These are phyloP conservation scores for Metarhizium anisopliae DNA, from an alignment of 2,329 filamentous ascomycete genomes.

Conservation along the genomic window DNA sequence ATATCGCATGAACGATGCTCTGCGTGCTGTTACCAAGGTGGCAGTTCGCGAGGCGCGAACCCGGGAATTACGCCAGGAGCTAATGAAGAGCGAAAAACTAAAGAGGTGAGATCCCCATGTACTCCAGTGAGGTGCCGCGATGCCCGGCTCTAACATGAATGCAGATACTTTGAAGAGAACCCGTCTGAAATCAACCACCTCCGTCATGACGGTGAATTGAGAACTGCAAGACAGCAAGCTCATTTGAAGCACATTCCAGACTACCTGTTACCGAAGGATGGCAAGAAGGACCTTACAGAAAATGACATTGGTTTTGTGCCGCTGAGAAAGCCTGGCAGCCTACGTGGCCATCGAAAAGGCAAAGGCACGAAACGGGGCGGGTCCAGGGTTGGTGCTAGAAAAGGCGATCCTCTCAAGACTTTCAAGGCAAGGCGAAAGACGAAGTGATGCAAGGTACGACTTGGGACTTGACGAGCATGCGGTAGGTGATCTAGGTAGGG, in stretches of 20 bases:
- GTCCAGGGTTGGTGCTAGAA: conserved; percentile 41
- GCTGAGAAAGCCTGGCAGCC: conserved; percentile 46
- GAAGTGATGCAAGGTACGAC: conserved; percentile 13
- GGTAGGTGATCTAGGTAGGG: too few species aligned
- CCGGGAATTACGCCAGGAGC: conserved; percentile 77
- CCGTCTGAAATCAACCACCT: conserved; percentile 80
- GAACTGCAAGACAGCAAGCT: conserved; percentile 73
- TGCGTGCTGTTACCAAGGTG: conserved; percentile 81
- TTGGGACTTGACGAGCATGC: not conserved
- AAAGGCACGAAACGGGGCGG: conserved; percentile 19
- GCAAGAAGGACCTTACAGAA: conserved; percentile 57
- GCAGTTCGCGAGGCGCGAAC: conserved; percentile 85
- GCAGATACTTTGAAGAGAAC: conserved; percentile 86
- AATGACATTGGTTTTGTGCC: conserved; percentile 71
- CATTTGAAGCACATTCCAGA: conserved; percentile 93
- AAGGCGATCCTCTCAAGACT: conserved; percentile 77
- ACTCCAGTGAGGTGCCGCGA: not conserved
- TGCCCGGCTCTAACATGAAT: not conserved
- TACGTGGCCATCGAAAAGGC: conserved; percentile 35
- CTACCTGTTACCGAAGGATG: conserved; percentile 75
- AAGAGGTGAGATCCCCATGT: conserved; percentile 46
- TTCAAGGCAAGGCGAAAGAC: conserved; percentile 60
- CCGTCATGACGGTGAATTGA: conserved; percentile 80
- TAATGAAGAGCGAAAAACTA: conserved; percentile 89
- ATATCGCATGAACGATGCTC: conserved; percentile 87